Evolutionary conservation across 257 asterid species (phyloP), one percentile per base, ranked within the genome.

Genomic region (Primulina eburnea): DNA sequence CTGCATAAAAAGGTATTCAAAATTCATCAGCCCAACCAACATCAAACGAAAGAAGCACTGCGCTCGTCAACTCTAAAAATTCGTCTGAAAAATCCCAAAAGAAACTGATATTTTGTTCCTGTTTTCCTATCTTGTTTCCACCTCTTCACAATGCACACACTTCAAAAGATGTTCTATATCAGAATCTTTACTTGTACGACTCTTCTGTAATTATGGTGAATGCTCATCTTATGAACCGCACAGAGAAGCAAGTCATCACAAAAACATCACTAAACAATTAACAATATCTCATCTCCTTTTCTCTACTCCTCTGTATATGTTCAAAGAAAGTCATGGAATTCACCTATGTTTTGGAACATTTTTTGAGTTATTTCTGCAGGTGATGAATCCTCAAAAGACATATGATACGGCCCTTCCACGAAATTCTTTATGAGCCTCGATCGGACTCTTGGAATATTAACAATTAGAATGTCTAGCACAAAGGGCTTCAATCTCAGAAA

Each of bases 391-490:
- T 67, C 72, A 68, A 57, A 88, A 61, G 81, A 63, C 60, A 21
- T 21, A 21, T 21, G 24, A 21, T 0, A 21, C 0, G 24, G 24
- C 24, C 24, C 24, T 21, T 21, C 0, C 24, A 21, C 24, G 24
- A 21, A 21, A 21, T 21, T 21, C 90, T 16, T 73, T 88, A 26
- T 92, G 98, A 97, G 88, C 88, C 79, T 88, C 98, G 40, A 79
- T 83, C 82, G 97, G 96, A 52, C 76, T 87, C 73, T 81, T 90
- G 98, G 92, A 37, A 80, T 92, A 80, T 82, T 92, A 21, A 38
- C 77, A 63, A 82, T 88, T 75, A 85, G 98, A 80, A 70, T 85
- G 56, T 79, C 96, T 34, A 80, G 77, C 57, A 69, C 76, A 53
- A 74, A 68, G 24, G 85, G 78, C 34, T 55, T 71, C 53, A 81